Percentiles rank a stretch among this genome's conserved stretches.
phyloP scores from a whole-genome alignment of 257 asterid species.

The Voacanga thouarsii region DNA sequence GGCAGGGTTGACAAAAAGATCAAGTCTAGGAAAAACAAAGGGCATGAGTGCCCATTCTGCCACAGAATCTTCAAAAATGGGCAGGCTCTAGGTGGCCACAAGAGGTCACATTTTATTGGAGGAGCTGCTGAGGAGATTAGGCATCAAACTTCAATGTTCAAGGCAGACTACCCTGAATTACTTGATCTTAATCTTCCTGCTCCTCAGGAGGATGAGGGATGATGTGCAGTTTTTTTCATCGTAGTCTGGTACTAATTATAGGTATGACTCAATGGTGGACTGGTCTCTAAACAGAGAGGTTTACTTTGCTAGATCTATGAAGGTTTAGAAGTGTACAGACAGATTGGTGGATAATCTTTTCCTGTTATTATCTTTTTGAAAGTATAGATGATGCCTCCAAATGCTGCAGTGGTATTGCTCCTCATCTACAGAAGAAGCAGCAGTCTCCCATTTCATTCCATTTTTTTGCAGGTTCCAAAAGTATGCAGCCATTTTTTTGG shows the following conservation, averaged over 20 bases:
- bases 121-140: conserved; percentile 35
- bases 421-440: conserved; percentile 5
- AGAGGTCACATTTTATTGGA: conserved; percentile 76
- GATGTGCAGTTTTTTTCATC: conserved; percentile 36
- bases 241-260: conserved; percentile 27
- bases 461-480: conserved; percentile 16
- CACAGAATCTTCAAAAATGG: conserved; percentile 81
- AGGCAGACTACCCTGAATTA: conserved; percentile 44
- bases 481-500: conserved; percentile 1
- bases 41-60: conserved; percentile 76
- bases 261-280: conserved; percentile 7
- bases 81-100: conserved; percentile 95
- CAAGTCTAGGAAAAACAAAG: conserved; percentile 54
- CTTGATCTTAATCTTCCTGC: conserved; percentile 93
- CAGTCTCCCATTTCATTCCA: conserved; percentile 3
- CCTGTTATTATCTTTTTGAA: conserved; percentile 7
- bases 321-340: conserved; percentile 17
- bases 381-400: neutral
- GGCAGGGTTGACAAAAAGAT: conserved; percentile 34
- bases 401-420: conserved; percentile 14
- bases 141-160: conserved; percentile 30
- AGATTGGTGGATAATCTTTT: conserved; percentile 1
- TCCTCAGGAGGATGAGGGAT: conserved; percentile 56
- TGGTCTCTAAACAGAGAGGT: conserved; percentile 7
- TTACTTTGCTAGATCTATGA: conserved; percentile 8